Base-by-base conservation (phyloP, 2,329 filamentous ascomycete species). In the Verticillium alfalfae region DNA sequence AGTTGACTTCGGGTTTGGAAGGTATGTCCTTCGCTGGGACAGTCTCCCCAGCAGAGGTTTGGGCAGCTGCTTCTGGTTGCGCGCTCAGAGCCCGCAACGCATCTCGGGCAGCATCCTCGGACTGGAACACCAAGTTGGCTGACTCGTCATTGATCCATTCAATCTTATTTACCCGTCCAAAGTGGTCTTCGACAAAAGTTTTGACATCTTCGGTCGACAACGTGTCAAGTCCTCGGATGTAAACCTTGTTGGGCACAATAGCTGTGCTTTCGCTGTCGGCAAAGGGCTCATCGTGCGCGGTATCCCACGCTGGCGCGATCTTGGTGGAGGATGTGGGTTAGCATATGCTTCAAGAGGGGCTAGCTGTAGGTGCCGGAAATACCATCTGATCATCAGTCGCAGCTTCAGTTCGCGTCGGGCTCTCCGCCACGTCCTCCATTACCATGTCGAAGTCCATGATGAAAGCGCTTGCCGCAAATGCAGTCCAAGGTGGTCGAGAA, bases 81-180 rank as follows among this genome's bases (percentile, higher is more conserved):
- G 77, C 76, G 61, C 81, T 77, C 34, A 89, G 78, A 7, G 84
- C 79, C 34, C 76, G 69, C 22, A 89, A 75, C 18, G 86, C 87
- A 56, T 84, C 80, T 18, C 79, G 76, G 1, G 85, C 85, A 7
- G 73, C 71, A 31, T 74, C 71, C 15, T 85, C 79, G 7, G 81
- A 81, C 45, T 77, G 79, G 77, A 95, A 98, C 59, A 96, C 76
- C 60, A 97, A 80, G 72, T 98, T 98, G 65, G 92, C 92, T 0
- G 92, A 94, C 7, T 86, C 88, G 74, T 99, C 95, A 73, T 98
- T 92, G 67, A 99, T 92, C 95, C 95, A 99, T 77, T 98, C 93
- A 65, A 97, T 81, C 64, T 85, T 83, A 61, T 84, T 79, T 61
- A 88, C 79, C 15, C 75, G 72, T 39, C 81, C 77, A 69, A 84